Evolutionary conservation across 164 flowering plant genomes (phyloP), one percentile per base, ranked within the genome.

Genomic region (Akebia trifoliata): DNA sequence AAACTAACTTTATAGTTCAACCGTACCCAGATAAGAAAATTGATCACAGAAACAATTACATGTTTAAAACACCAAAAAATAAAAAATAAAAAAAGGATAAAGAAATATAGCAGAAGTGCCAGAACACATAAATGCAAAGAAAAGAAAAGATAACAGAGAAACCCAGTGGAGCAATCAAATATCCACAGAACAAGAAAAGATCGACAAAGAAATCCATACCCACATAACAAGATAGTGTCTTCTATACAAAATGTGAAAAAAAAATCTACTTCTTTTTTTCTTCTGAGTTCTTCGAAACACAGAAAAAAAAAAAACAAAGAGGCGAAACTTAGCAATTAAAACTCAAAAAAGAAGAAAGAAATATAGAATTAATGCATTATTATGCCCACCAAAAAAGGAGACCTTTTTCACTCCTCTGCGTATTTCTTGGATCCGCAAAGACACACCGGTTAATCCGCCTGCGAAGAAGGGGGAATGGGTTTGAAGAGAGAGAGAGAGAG

Each of bases 381-480:
- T 46, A 25, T 46, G 46, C 53, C 53, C 21, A 21, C 22, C 9
- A 7, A 17, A 42, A 61, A 44, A 42, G 25, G 22, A 18, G 48
- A 36, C 11, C 32, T 35, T 45, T 17, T 51, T 45, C 18, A 3
- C 34, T 39, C 10, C 6, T 5, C 21, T 11, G 6, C 20, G 47
- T 3, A 10, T 32, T 46, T 32, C 50, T 60, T 60, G 49, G 64
- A 53, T 53, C 53, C 17, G 39, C 25, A 44, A 22, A 29, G 50
- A 45, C 47, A 9, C 62, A 58, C 53, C 53, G 52, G 15, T 53
- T 44, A 45, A 52, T 53, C 40, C 38, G 59, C 59, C 59, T 45
- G 51, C 38, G 24, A 30, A 21, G 50, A 59, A 40, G 68, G 57
- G 22, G 56, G 48, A 15, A 30, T 5, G 21, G 11, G 17, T 39